Percentiles rank a stretch among this genome's conserved stretches.
phyloP scores from a whole-genome alignment of 306 rosid species.

The Datisca glomerata region DNA sequence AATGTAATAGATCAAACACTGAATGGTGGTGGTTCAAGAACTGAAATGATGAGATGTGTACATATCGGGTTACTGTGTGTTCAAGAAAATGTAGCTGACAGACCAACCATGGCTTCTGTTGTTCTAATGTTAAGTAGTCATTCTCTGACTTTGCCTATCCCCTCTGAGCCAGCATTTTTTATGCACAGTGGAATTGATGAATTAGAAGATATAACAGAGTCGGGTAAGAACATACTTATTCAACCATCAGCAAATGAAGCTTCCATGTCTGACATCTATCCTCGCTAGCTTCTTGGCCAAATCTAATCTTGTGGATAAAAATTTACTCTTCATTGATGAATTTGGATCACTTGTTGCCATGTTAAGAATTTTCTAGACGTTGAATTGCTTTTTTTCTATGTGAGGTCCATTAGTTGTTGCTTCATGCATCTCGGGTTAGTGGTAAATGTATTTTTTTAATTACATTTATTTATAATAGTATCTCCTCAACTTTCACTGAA shows the following conservation, averaged over 20 bases:
- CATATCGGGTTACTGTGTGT: conserved; percentile 38
- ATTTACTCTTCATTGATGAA: too few relatives aligned
- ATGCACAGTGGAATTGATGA: not conserved
- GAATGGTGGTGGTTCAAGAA: conserved; percentile 4
- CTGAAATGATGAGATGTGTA: conserved; percentile 36
- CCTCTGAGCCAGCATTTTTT: conserved; percentile 23
- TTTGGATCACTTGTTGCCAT: too few relatives aligned
- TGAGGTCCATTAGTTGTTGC: too few relatives aligned
- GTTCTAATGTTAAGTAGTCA: conserved; percentile 31
- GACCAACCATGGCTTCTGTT: conserved; percentile 40
- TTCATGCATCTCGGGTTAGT: too few relatives aligned
- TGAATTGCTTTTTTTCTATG: too few relatives aligned
- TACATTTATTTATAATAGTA: too few relatives aligned
- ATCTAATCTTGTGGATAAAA: too few relatives aligned
- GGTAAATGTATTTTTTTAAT: too few relatives aligned
- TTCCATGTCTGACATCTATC: not conserved
- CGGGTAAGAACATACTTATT: not conserved
- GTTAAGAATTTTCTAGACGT: too few relatives aligned
- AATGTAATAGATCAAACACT: conserved; percentile 24
- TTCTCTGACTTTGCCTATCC: conserved; percentile 17
- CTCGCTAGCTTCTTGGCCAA: too few relatives aligned
- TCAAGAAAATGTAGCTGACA: conserved; percentile 29
- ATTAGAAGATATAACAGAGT: not conserved
- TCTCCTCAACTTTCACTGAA: too few relatives aligned
- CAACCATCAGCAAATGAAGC: not conserved